These are phyloP conservation scores for Drosera spatulata DNA, from an alignment of 179 eudicot species.

Conservation along the genomic window DNA sequence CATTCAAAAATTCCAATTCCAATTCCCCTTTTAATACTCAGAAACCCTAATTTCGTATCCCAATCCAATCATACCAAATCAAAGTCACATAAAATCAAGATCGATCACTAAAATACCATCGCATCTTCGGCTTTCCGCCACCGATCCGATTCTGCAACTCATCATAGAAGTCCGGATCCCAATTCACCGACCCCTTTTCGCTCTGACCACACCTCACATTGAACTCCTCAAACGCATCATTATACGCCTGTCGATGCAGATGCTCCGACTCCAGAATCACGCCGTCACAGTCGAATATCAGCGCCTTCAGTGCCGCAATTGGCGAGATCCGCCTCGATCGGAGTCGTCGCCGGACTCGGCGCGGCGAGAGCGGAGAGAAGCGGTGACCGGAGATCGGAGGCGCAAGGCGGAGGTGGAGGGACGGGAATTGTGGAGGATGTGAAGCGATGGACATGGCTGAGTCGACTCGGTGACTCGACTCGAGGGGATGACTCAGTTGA, in stretches of 20 bases:
- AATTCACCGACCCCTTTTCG: conserved; percentile 31
- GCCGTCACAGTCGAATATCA: conserved; percentile 93
- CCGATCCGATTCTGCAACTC: conserved; percentile 83
- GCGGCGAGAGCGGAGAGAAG: conserved; percentile 27
- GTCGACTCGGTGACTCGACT: too few species aligned
- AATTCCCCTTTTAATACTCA: too few species aligned
- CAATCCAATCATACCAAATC: too few species aligned
- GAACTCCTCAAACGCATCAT: conserved; percentile 75
- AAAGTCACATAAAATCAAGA: too few species aligned
- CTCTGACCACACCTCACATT: conserved; percentile 36
- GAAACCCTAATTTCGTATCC: too few species aligned
- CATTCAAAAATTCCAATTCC: too few species aligned
- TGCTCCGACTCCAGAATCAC: conserved; percentile 91
- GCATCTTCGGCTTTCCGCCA: conserved; percentile 96
- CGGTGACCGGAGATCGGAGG: conserved; percentile 3
- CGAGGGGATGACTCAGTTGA: too few species aligned
- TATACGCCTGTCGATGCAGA: conserved; percentile 89
- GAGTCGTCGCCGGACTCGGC: too few species aligned
- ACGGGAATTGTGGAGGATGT: conserved; percentile 5
- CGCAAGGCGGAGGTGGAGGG: conserved; percentile 4
- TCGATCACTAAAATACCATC: conserved; percentile 40
- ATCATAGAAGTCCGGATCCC: conserved; percentile 72
- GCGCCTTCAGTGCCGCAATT: conserved; percentile 26
- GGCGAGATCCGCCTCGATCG: too few species aligned
- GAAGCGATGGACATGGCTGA: too few species aligned